Evolutionary conservation across 495 filamentous ascomycete species (phyloP).

Genomic region (Daldinia concentrica): DNA sequence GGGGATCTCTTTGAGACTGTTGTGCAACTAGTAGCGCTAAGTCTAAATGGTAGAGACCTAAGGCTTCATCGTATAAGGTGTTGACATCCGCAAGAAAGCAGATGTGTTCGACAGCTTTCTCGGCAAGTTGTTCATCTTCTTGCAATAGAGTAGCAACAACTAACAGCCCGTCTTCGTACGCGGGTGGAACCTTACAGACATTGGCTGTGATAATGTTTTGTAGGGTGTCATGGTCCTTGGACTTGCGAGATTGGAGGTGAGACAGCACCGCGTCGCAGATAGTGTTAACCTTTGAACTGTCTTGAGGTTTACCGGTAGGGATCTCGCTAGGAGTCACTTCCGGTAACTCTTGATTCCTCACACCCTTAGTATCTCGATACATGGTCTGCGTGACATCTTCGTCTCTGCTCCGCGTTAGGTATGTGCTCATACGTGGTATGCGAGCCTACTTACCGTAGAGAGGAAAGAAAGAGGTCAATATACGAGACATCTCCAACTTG

Average conservation of each 20-base stretch:
- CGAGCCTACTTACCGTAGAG: slow-evolving; percentile 71
- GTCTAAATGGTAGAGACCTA: slow-evolving; percentile 91
- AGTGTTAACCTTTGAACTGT: slow-evolving; percentile 76
- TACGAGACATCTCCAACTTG: slow-evolving; percentile 86
- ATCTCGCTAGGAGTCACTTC: slow-evolving; percentile 17
- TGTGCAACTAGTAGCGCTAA: slow-evolving; percentile 91
- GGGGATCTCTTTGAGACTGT: slow-evolving; percentile 93
- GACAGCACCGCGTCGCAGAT: slow-evolving; percentile 88
- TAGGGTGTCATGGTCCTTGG: slow-evolving; percentile 66
- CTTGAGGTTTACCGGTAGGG: slow-evolving; percentile 14
- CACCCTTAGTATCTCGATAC: slow-evolving; percentile 80
- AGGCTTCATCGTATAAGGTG: slow-evolving; percentile 86
- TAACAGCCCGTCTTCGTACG: slow-evolving; percentile 83
- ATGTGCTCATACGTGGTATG: background rate
- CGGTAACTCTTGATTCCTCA: slow-evolving; percentile 40
- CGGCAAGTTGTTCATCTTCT: slow-evolving; percentile 71
- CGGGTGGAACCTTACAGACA: slow-evolving; percentile 90
- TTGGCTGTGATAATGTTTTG: slow-evolving; percentile 95
- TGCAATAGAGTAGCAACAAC: slow-evolving; percentile 79
- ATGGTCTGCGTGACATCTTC: slow-evolving; percentile 95
- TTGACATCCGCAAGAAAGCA: slow-evolving; percentile 96
- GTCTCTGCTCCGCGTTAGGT: slow-evolving; percentile 62
- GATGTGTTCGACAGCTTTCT: slow-evolving; percentile 91
- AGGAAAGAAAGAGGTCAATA: slow-evolving; percentile 92
- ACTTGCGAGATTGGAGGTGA: slow-evolving; percentile 67